Percentiles rank a stretch among this genome's conserved stretches.
phyloP scores from a whole-genome alignment of 1,284 basidiomycete genomes.

The Golubevia sp. region DNA sequence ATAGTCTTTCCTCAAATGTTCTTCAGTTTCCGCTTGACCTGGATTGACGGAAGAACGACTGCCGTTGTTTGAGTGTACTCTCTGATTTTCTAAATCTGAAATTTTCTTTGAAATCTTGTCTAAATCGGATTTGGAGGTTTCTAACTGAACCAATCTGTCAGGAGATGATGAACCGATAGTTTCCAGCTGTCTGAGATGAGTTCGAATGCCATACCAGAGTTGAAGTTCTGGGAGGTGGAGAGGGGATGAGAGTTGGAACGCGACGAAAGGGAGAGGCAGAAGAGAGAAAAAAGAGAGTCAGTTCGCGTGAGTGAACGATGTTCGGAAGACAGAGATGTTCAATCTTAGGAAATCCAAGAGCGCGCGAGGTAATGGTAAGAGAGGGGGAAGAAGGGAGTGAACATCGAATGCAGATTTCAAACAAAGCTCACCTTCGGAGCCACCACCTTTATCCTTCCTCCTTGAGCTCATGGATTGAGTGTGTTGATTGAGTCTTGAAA shows the following conservation, averaged over 20 bases:
- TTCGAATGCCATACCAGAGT: slow-evolving; percentile 46
- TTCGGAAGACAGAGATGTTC: background rate
- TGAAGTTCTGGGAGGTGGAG: slow-evolving; percentile 28
- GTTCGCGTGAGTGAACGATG: background rate
- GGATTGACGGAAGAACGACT: too few species aligned
- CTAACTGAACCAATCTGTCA: slow-evolving; percentile 17
- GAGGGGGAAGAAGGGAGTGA: too few species aligned
- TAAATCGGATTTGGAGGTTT: background rate
- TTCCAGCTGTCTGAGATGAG: slow-evolving; percentile 41
- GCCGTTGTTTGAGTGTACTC: slow-evolving; percentile 19
- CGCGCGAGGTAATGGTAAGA: background rate
- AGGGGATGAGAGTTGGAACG: background rate
- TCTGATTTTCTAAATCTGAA: slow-evolving; percentile 18
- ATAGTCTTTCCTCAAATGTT: slow-evolving; percentile 24
- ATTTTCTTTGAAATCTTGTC: slow-evolving; percentile 18
- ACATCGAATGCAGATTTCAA: too few species aligned
- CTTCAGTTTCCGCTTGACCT: slow-evolving; percentile 20
- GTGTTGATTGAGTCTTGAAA: background rate
- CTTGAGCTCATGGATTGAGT: background rate
- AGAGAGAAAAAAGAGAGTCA: background rate
- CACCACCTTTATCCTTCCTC: background rate
- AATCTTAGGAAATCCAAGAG: background rate
- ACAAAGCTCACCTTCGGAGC: background rate
- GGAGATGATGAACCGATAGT: slow-evolving; percentile 21
- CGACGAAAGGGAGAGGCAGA: background rate